These are phyloP conservation scores for Chamaenerion angustifolium DNA, from an alignment of 345 rosid genomes.

Conservation along the genomic window DNA sequence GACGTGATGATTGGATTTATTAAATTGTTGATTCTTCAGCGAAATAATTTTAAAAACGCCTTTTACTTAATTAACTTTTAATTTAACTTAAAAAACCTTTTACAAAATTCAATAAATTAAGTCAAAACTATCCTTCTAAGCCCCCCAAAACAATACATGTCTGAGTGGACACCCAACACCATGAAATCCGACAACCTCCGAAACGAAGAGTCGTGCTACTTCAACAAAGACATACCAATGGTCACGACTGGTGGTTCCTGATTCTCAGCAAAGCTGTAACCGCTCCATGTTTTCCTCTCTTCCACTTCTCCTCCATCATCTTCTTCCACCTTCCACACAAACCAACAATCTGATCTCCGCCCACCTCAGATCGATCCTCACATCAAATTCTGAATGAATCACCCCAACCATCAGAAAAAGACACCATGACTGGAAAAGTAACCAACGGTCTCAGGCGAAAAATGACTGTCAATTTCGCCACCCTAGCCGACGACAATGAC, in stretches of 20 bases:
- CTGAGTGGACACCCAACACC: too few relatives aligned
- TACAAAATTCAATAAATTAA: too few relatives aligned
- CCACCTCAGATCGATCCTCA: background rate
- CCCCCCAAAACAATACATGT: too few relatives aligned
- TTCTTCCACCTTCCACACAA: background rate
- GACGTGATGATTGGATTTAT: too few relatives aligned
- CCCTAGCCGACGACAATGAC: conserved; percentile 48
- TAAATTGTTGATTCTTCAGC: too few relatives aligned
- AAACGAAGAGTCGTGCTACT: too few relatives aligned
- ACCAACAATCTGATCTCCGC: background rate
- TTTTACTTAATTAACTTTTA: too few relatives aligned
- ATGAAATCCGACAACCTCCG: too few relatives aligned
- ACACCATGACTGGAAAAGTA: background rate
- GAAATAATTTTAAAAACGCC: too few relatives aligned
- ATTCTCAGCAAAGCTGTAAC: conserved; percentile 5
- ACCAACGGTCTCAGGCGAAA: conserved; percentile 35
- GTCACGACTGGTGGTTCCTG: conserved; percentile 26
- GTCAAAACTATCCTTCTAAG: too few relatives aligned
- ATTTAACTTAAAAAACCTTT: too few relatives aligned
- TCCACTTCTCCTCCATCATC: conserved; percentile 12
- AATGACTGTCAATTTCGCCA: conserved; percentile 67
- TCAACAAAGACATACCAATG: background rate
- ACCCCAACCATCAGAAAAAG: too few relatives aligned
- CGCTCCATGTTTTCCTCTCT: conserved; percentile 27
- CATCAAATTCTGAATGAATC: background rate